phyloP scores from a whole-genome alignment of 352 stramenopile genomes.

The Lagenidium giganteum region DNA sequence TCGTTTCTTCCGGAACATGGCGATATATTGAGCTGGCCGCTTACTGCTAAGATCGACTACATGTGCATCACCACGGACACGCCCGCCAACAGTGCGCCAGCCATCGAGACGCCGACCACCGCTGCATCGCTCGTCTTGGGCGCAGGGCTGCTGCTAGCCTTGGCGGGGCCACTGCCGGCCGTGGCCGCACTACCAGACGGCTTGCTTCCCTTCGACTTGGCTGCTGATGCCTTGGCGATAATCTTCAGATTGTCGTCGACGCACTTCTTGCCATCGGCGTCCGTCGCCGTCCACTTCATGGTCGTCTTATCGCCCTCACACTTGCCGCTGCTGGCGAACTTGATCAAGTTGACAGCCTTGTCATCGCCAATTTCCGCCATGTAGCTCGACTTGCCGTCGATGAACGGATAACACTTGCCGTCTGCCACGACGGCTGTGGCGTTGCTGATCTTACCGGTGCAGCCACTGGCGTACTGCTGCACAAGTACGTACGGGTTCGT shows the following conservation, averaged over 20 bases:
- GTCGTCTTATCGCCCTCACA: not conserved
- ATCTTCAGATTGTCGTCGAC: not conserved
- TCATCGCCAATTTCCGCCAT: not conserved
- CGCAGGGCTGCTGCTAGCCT: no score
- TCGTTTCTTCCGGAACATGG: no score
- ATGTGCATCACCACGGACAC: no score
- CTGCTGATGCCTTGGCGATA: no score
- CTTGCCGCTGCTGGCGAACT: not conserved
- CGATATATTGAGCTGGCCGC: no score
- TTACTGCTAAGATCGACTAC: no score
- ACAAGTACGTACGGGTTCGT: conserved; percentile 1
- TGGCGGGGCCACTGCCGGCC: no score
- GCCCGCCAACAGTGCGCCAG: no score
- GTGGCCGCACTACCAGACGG: no score
- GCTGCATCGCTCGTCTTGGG: no score
- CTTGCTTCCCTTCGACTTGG: no score
- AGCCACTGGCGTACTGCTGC: not conserved
- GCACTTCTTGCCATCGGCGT: not conserved
- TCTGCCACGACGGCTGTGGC: not conserved
- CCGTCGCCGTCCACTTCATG: not conserved
- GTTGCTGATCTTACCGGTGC: not conserved
- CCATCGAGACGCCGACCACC: no score
- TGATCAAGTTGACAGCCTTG: not conserved
- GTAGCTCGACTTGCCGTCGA: conserved; percentile 3
- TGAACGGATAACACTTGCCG: conserved; percentile 4